Evolutionary conservation across 148 eudicot genomes (phyloP).

Genomic region (Amaranthus palmeri): DNA sequence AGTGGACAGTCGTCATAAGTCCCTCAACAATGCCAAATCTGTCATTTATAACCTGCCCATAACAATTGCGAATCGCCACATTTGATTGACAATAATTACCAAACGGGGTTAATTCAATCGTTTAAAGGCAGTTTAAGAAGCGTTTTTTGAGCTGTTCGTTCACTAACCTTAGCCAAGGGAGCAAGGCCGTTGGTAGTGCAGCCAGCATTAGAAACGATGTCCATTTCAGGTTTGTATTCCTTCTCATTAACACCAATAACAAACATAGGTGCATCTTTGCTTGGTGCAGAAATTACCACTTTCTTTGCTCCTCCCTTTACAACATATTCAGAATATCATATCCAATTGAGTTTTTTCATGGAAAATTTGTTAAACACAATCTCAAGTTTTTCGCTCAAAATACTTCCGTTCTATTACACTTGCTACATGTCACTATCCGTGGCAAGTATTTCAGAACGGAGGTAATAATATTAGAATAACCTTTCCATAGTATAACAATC

Average conservation of each 20-base stretch:
- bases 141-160: not conserved
- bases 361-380: too few relatives aligned
- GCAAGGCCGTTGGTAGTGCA: conserved; percentile 90
- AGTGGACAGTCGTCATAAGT: conserved; percentile 72
- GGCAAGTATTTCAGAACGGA: too few relatives aligned
- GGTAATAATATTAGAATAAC: too few relatives aligned
- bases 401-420: too few relatives aligned
- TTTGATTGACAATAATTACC: not conserved
- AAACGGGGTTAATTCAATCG: not conserved
- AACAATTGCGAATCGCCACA: too few relatives aligned
- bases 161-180: conserved; percentile 63
- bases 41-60: conserved; percentile 45
- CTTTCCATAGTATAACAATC: not conserved
- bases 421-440: too few relatives aligned
- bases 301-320: conserved; percentile 72
- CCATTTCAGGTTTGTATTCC: conserved; percentile 49
- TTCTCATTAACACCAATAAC: conserved; percentile 77
- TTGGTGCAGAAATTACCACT: conserved; percentile 65
- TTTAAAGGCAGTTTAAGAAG: not conserved
- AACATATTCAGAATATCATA: conserved; percentile 8
- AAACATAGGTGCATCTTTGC: conserved; percentile 74
- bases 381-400: too few relatives aligned
- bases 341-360: too few relatives aligned
- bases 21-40: conserved; percentile 77
- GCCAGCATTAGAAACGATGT: conserved; percentile 71